Conservation (phyloP, 164 flowering plant species). For the Pachysandra terminalis region DNA sequence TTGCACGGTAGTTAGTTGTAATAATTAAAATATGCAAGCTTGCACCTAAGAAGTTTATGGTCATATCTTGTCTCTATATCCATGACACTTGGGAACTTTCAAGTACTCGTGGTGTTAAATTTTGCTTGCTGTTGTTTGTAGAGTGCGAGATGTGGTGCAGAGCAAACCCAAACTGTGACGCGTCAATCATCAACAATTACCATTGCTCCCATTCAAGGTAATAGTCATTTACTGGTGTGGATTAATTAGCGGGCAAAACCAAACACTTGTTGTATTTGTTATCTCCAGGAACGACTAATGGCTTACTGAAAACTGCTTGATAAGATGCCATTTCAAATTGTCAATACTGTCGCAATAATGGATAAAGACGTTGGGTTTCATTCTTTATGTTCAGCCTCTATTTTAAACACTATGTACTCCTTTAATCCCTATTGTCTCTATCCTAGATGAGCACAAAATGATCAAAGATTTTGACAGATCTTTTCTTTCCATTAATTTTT, state of each 20-base stretch:
- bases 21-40: neutral
- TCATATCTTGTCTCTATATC: neutral
- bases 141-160: slow-evolving; percentile 68
- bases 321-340: neutral
- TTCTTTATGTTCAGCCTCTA: too few relatives aligned
- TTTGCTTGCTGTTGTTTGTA: slow-evolving; percentile 21
- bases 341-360: too few relatives aligned
- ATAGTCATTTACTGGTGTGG: neutral
- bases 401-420: too few relatives aligned
- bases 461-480: too few relatives aligned
- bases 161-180: slow-evolving; percentile 77
- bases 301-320: neutral
- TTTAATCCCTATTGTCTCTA: too few relatives aligned
- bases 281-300: too few relatives aligned
- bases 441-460: too few relatives aligned
- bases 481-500: too few relatives aligned
- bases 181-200: slow-evolving; percentile 75
- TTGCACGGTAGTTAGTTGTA: neutral
- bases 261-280: too few relatives aligned
- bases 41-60: neutral
- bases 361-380: too few relatives aligned
- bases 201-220: slow-evolving; percentile 57
- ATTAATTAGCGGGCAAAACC: neutral
- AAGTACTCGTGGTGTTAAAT: neutral
- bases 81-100: neutral